Evolutionary conservation across 139 green algal genomes (phyloP).

Genomic region (Coelastrella sp.): DNA sequence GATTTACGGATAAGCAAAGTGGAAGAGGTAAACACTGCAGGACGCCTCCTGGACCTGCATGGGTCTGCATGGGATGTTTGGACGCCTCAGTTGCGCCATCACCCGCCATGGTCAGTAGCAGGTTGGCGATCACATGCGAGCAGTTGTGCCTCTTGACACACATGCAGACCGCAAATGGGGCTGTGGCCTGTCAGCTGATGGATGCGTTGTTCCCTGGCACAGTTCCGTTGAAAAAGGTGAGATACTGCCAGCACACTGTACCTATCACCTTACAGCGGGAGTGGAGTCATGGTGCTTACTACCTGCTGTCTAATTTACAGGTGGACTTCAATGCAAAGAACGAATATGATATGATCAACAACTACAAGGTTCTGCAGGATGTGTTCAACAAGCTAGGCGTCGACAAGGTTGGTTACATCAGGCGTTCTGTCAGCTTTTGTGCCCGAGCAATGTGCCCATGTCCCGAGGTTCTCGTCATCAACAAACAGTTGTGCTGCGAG

Average conservation of each 20-base stretch:
- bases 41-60: no score
- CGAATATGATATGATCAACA: conserved; percentile 96
- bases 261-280: not conserved
- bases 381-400: conserved; percentile 94
- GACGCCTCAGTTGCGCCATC: not conserved
- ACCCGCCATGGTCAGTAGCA: not conserved
- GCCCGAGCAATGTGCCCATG: no score
- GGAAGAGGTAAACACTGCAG: conserved; percentile 87
- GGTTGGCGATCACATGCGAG: not conserved
- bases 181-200: conserved; percentile 93
- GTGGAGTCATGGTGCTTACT: no score
- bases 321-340: conserved; percentile 97
- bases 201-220: conserved; percentile 87
- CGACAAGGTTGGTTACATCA: conserved; percentile 84
- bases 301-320: no score
- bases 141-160: not conserved
- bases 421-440: no score
- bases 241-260: no score
- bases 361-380: conserved; percentile 98
- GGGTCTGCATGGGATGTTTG: no score
- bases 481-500: no score
- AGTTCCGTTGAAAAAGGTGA: conserved; percentile 91
- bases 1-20: conserved; percentile 87
- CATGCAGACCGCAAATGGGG: conserved; percentile 79
- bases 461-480: no score